Conservation (phyloP, 495 filamentous ascomycete species). For the Jackrogersella minutella region DNA sequence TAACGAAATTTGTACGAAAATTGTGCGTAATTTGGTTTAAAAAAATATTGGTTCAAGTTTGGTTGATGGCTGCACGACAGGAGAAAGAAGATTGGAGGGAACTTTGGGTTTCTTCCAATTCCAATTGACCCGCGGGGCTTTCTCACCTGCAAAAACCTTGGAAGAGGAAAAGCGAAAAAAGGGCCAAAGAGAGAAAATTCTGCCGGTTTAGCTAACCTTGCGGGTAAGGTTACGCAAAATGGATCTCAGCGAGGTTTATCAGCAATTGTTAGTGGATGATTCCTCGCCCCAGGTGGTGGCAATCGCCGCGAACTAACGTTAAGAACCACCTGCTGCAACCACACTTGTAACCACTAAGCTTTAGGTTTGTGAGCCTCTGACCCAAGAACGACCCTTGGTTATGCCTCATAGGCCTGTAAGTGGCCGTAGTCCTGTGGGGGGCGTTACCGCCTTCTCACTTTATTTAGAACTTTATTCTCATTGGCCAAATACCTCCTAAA, state of each 20-base stretch:
- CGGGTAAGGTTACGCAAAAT: constrained; percentile 32
- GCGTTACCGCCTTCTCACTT: constrained; percentile 14
- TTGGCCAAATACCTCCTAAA: constrained; percentile 32
- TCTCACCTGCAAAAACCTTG: constrained; percentile 15
- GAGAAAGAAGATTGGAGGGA: constrained; percentile 37
- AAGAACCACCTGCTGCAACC: constrained; percentile 13
- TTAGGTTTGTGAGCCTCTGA: constrained; percentile 33
- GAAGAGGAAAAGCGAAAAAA: constrained; percentile 5
- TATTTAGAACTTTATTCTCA: constrained; percentile 11
- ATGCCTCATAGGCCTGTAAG: constrained; percentile 25
- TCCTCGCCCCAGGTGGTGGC: too few relatives aligned
- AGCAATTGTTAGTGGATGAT: constrained; percentile 15
- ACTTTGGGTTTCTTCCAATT: constrained; percentile 14
- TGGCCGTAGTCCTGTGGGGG: constrained; percentile 12
- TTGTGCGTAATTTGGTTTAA: constrained; percentile 31
- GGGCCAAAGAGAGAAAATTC: constrained; percentile 34
- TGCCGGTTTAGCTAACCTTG: constrained; percentile 22
- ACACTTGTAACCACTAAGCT: constrained; percentile 27
- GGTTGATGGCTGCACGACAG: constrained; percentile 26
- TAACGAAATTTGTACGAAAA: constrained; percentile 32
- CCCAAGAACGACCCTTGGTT: constrained; percentile 21
- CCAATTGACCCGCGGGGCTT: constrained; percentile 35
- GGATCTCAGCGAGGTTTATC: constrained; percentile 6
- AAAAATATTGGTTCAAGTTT: constrained; percentile 30
- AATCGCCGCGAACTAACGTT: constrained; percentile 25